Evolutionary conservation across 106 monocot species (phyloP).

Genomic region (Allium fistulosum): DNA sequence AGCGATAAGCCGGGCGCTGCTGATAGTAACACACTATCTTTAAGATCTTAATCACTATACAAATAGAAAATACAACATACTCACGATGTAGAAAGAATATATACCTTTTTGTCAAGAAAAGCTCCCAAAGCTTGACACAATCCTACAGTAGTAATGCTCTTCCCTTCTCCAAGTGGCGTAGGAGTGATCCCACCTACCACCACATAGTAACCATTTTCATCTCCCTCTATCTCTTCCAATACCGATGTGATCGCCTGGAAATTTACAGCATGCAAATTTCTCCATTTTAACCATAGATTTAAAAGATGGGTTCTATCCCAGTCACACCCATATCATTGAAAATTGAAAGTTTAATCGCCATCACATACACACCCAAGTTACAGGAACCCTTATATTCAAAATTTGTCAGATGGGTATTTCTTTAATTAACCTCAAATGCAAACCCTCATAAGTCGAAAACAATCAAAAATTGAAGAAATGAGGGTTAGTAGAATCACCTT

Average conservation of each 20-base stretch:
- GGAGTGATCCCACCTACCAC: conserved; percentile 98
- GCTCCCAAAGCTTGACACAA: conserved; percentile 95
- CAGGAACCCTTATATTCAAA: no score
- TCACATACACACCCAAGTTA: no score
- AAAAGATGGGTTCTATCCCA: background rate
- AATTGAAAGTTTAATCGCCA: no score
- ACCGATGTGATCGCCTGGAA: conserved; percentile 71
- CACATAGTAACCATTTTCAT: conserved; percentile 80
- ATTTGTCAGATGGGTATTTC: no score
- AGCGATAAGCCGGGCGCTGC: no score
- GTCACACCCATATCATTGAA: background rate
- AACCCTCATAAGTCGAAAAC: background rate
- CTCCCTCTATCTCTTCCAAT: conserved; percentile 52
- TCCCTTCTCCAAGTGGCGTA: conserved; percentile 96
- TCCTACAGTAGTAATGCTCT: conserved; percentile 92
- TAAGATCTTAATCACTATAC: no score
- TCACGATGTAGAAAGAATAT: no score
- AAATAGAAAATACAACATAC: no score
- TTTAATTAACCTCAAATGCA: no score
- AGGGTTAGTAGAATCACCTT: conserved; percentile 40
- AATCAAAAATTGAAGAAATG: background rate
- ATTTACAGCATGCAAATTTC: conserved; percentile 3
- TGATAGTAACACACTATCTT: no score
- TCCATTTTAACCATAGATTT: conserved; percentile 2
- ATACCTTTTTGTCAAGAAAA: conserved; percentile 93